phyloP scores from a whole-genome alignment of 2,329 filamentous ascomycete species.

The Domatiomyces globalis region DNA sequence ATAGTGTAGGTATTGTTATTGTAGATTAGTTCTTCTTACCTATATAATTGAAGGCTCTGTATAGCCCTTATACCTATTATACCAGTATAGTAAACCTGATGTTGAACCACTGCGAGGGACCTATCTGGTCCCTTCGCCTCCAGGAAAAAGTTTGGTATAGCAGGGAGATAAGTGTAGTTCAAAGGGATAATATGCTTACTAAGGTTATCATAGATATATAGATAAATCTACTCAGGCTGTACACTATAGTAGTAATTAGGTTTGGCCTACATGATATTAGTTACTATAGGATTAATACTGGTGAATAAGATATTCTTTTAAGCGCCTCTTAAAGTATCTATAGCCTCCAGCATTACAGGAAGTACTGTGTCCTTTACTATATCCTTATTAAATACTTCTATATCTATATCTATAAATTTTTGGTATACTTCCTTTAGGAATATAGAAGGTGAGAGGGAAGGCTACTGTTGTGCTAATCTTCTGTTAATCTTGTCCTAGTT shows the following conservation, averaged over 20 bases:
- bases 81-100: constrained; percentile 28
- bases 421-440: constrained; percentile 19
- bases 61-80: constrained; percentile 22
- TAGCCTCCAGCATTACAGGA: constrained; percentile 18
- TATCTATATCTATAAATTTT: constrained; percentile 18
- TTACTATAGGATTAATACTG: constrained; percentile 26
- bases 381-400: constrained; percentile 20
- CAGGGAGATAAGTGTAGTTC: constrained; percentile 20
- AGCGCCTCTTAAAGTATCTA: too few species aligned
- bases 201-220: constrained; percentile 18
- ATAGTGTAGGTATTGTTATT: constrained; percentile 29
- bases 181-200: constrained; percentile 21
- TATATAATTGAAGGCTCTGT: constrained; percentile 23
- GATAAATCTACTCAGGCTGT: constrained; percentile 20
- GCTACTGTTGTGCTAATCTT: too few species aligned
- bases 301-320: constrained; percentile 21
- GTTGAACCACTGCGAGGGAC: constrained; percentile 19
- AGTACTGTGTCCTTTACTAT: too few species aligned
- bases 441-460: constrained; percentile 18
- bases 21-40: constrained; percentile 21
- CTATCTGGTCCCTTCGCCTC: constrained; percentile 27
- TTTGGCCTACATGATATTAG: constrained; percentile 18
- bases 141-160: too few species aligned
- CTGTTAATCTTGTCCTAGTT: too few species aligned
- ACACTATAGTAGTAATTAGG: constrained; percentile 23